phyloP scores from a whole-genome alignment of 768 basidiomycete species.

The Naganishia onofrii region DNA sequence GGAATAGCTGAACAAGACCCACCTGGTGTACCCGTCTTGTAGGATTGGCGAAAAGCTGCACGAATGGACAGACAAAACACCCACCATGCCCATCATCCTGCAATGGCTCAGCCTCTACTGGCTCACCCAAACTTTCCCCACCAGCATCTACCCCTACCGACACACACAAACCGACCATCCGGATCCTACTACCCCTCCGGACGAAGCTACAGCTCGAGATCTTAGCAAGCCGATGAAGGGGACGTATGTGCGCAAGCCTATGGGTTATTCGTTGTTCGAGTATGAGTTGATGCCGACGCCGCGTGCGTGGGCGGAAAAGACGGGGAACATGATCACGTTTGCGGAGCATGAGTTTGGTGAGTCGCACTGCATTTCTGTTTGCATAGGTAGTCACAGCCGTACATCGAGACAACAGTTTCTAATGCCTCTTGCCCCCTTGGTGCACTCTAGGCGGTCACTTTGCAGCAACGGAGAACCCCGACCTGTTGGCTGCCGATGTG shows the following conservation, averaged over 20 bases:
- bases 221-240: slow-evolving; percentile 3
- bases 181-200: slow-evolving; percentile 19
- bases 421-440: too few species aligned
- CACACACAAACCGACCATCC: neutral
- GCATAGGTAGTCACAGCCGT: too few species aligned
- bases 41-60: slow-evolving; percentile 51
- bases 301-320: slow-evolving; percentile 29
- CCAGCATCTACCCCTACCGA: slow-evolving; percentile 45
- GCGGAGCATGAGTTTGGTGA: slow-evolving; percentile 45
- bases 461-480: slow-evolving; percentile 51
- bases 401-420: too few species aligned
- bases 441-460: slow-evolving; percentile 51
- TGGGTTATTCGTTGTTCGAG: slow-evolving; percentile 36
- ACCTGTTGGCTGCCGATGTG: slow-evolving; percentile 43
- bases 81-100: slow-evolving; percentile 37
- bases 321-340: slow-evolving; percentile 44
- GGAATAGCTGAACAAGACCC: too few species aligned
- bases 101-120: slow-evolving; percentile 46
- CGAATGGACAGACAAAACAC: slow-evolving; percentile 43
- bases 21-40: too few species aligned
- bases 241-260: slow-evolving; percentile 38
- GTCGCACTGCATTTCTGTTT: slow-evolving; percentile 5
- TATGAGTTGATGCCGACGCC: too few species aligned
- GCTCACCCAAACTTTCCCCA: slow-evolving; percentile 44
- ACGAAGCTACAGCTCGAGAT: neutral